Percentiles rank a stretch among this genome's conserved stretches.
Evolutionary conservation across 2,329 filamentous ascomycete genomes (phyloP).

Genomic region (Diaporthe humulicola): DNA sequence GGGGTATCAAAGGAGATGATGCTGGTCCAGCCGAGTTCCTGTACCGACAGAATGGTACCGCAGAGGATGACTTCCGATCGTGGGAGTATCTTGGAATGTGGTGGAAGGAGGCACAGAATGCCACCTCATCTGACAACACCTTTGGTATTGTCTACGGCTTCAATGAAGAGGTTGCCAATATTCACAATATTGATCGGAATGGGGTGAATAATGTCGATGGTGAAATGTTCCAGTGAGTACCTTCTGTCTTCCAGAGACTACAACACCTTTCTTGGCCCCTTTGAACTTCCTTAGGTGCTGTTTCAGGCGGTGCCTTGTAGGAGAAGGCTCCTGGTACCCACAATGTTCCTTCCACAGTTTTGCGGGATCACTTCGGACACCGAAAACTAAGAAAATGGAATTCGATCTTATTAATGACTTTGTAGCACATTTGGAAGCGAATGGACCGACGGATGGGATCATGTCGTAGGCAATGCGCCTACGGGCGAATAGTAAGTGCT

Average conservation of each 20-base stretch:
- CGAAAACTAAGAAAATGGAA: background rate
- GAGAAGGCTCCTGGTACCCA: background rate
- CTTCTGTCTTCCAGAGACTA: background rate
- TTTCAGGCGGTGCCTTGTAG: background rate
- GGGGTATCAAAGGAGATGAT: slow-evolving; percentile 51
- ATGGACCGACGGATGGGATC: slow-evolving; percentile 48
- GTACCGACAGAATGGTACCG: slow-evolving; percentile 50
- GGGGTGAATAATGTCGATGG: slow-evolving; percentile 55
- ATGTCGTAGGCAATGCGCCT: background rate
- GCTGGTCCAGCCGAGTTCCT: slow-evolving; percentile 55
- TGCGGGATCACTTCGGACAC: background rate
- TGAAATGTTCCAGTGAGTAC: slow-evolving; percentile 50
- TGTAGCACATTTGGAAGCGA: slow-evolving; percentile 54
- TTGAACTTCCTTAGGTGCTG: too few relatives aligned
- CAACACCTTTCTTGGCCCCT: background rate
- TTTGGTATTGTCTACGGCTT: slow-evolving; percentile 55
- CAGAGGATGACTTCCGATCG: slow-evolving; percentile 52
- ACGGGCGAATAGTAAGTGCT: slow-evolving; percentile 9
- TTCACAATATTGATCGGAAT: slow-evolving; percentile 55
- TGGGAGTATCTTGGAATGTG: slow-evolving; percentile 47
- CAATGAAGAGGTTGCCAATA: slow-evolving; percentile 60
- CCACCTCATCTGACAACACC: slow-evolving; percentile 50
- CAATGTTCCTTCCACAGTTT: background rate
- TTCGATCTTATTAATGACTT: background rate
- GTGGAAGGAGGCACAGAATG: slow-evolving; percentile 55